phyloP scores from a whole-genome alignment of 2,329 filamentous ascomycete genomes.

The Monilinia polystroma region DNA sequence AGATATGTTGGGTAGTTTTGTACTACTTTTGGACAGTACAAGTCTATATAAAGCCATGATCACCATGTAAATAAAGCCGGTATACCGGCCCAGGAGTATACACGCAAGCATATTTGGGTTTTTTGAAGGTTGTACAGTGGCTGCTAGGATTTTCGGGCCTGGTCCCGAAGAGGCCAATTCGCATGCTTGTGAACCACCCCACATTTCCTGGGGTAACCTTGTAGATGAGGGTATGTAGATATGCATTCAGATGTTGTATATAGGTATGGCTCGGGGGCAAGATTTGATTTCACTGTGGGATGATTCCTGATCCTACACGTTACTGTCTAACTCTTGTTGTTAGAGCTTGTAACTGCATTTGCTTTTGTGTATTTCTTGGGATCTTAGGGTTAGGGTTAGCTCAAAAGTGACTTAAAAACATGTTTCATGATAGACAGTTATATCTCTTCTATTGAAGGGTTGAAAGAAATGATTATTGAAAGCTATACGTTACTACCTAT shows the following conservation, averaged over 20 bases:
- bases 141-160: slow-evolving; percentile 13
- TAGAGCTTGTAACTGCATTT: neutral
- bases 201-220: neutral
- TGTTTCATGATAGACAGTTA: too few relatives aligned
- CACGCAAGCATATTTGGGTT: neutral
- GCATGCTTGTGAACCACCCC: slow-evolving; percentile 4
- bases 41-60: slow-evolving; percentile 11
- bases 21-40: neutral
- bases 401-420: neutral
- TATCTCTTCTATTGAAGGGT: too few relatives aligned
- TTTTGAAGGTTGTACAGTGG: neutral
- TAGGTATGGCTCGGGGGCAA: neutral
- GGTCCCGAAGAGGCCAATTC: neutral
- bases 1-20: neutral
- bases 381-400: neutral
- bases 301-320: neutral
- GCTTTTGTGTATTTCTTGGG: neutral
- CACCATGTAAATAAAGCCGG: neutral
- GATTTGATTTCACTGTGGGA: neutral
- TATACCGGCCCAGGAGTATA: neutral
- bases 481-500: too few relatives aligned
- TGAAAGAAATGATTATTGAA: too few relatives aligned
- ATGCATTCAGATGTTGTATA: neutral
- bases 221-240: neutral
- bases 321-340: neutral